Percentiles rank a stretch among this genome's conserved stretches.
phyloP scores from a whole-genome alignment of 2,329 filamentous ascomycete genomes.

The Diaporthe nobilis region DNA sequence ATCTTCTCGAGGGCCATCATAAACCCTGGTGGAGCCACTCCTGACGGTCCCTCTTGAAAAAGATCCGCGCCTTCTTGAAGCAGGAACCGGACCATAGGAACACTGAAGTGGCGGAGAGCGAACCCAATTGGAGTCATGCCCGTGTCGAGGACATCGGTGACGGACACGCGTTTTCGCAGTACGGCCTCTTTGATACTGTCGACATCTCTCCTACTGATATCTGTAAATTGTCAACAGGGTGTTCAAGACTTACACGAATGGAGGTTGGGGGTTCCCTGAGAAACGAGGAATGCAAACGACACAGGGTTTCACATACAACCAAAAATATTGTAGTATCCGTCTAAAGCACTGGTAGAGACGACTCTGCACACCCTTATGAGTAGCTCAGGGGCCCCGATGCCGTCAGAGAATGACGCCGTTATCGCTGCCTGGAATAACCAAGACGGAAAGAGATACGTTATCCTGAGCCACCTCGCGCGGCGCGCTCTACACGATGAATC shows the following conservation, averaged over 20 bases:
- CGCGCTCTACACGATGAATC: not conserved
- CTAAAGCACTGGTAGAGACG: not conserved
- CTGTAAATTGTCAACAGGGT: not conserved
- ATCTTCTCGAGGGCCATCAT: constrained; percentile 30
- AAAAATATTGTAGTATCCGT: constrained; percentile 23
- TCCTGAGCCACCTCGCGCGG: constrained; percentile 23
- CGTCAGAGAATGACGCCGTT: constrained; percentile 20
- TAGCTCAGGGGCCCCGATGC: not conserved
- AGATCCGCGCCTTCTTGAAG: constrained; percentile 18
- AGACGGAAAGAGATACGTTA: constrained; percentile 18
- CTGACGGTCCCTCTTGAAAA: constrained; percentile 4
- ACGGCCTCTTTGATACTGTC: constrained; percentile 7
- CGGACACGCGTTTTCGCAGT: not conserved
- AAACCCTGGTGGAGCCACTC: not conserved
- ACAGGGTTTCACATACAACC: not conserved
- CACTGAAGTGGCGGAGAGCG: constrained; percentile 5
- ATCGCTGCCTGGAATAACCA: constrained; percentile 24
- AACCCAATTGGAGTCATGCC: constrained; percentile 12
- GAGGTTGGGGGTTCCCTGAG: not conserved
- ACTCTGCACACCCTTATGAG: constrained; percentile 23
- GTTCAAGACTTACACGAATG: not conserved
- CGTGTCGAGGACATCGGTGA: constrained; percentile 21
- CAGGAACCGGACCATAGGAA: constrained; percentile 20
- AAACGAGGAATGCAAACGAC: not conserved
- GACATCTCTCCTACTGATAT: constrained; percentile 25